Evolutionary conservation across 2,329 filamentous ascomycete genomes (phyloP).

Genomic region (Aquanectria penicillioides): DNA sequence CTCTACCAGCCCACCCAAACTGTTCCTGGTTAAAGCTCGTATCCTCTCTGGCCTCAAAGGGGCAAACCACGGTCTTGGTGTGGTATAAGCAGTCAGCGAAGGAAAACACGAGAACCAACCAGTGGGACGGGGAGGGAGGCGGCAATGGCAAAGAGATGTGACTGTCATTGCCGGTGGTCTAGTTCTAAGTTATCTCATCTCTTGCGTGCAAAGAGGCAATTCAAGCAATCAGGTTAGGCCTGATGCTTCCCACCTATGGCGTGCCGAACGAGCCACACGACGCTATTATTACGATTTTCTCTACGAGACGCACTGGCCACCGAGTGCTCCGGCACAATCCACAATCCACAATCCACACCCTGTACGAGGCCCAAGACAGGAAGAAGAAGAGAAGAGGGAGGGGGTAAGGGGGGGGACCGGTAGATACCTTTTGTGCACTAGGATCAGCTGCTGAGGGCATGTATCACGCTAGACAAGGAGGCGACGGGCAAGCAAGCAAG

Average conservation of each 20-base stretch:
- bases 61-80: background rate
- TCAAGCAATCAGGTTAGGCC: background rate
- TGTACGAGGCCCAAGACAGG: constrained; percentile 15
- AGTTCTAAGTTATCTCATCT: background rate
- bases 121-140: background rate
- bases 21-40: constrained; percentile 14
- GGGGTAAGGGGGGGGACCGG: background rate
- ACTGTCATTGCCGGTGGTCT: background rate
- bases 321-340: background rate
- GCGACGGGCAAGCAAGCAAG: too few species aligned
- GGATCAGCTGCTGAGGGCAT: background rate
- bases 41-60: background rate
- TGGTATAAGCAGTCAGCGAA: background rate
- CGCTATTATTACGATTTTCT: constrained; percentile 20
- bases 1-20: background rate
- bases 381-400: background rate
- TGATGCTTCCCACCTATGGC: constrained; percentile 16
- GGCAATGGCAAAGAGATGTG: background rate
- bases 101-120: background rate
- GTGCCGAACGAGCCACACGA: constrained; percentile 14
- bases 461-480: constrained; percentile 13
- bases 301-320: constrained; percentile 4
- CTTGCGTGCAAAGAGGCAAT: constrained; percentile 7
- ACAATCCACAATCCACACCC: constrained; percentile 9
- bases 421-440: background rate